Base-by-base conservation (phyloP, 495 filamentous ascomycete genomes). In the Penicillium taxi region DNA sequence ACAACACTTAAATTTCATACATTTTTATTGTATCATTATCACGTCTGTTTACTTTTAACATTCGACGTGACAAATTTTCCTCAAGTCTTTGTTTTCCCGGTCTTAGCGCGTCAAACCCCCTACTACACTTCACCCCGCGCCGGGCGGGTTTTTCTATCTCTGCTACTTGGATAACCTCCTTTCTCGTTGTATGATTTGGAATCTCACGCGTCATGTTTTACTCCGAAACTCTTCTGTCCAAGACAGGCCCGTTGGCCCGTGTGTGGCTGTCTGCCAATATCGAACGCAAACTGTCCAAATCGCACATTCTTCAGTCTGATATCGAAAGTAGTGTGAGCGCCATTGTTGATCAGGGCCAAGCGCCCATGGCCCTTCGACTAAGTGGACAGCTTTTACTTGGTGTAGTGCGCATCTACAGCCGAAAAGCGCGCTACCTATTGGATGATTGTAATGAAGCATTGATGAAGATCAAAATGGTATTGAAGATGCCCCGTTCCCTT, bases 181-280 rank as follows among this genome's bases (percentile, higher is more conserved):
- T 22, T 37, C 19, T 39, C 26, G 19, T 37, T 49, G 37, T 23
- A 29, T 28, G 6, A 39, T 16, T 15, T 28, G 35, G 29, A 37
- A 12, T 21, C 40, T 35, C 24, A 42, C 33, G 49, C 72, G 66
- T 59, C 57, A 98, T 98, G 91, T 98, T 98, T 69, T 98, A 94
- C 65, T 95, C 91, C 15, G 90, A 94, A 69, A 87, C 87, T 30
- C 77, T 98, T 39, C 78, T 98, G 43, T 89, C 87, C 37, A 91
- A 93, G 78, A 94, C 87, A 33, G 91, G 93, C 72, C 88, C 91
- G 50, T 60, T 98, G 73, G 93, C 91, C 57, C 85, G 89, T 53
- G 91, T 95, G 64, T 96, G 91, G 91, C 77, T 96, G 42, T 94
- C 90, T 18, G 86, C 89, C 66, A 96, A 96, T 64, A 66, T 95